Conservation (phyloP, 164 flowering plant genomes). For the Chimonanthus praecox region DNA sequence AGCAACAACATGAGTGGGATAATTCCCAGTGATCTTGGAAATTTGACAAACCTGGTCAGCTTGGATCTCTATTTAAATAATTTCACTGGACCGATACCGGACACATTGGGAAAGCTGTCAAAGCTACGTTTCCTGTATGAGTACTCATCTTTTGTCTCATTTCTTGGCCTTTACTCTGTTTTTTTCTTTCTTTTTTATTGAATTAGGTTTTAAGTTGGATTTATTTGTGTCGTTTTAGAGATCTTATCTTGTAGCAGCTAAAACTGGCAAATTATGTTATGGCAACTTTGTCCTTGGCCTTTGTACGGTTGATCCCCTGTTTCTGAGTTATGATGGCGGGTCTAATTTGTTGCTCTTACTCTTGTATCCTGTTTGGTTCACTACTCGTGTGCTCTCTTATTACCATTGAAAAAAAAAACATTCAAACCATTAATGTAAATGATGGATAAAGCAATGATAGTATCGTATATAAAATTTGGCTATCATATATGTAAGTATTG, state of each 20-base stretch:
- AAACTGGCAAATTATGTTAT: neutral
- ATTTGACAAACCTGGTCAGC: conserved; percentile 88
- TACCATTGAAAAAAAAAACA: no score
- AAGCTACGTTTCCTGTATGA: conserved; percentile 85
- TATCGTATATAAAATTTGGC: no score
- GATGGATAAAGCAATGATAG: no score
- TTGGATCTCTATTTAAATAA: conserved; percentile 91
- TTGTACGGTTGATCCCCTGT: no score
- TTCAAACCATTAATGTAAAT: no score
- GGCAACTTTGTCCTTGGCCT: neutral
- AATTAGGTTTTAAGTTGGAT: neutral
- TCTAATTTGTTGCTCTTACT: no score
- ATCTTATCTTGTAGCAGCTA: neutral
- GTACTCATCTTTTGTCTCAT: conserved; percentile 12
- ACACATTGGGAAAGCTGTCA: conserved; percentile 67
- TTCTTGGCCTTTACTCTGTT: neutral
- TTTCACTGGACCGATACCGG: conserved; percentile 79
- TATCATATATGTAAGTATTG: no score
- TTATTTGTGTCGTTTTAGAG: neutral
- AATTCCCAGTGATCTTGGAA: conserved; percentile 85
- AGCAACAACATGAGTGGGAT: conserved; percentile 81
- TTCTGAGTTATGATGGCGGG: no score
- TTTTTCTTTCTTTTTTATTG: no score
- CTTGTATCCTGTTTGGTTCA: no score
- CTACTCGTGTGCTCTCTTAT: no score